phyloP scores from a whole-genome alignment of 805 yeast species.

The Brettanomyces sp. region DNA sequence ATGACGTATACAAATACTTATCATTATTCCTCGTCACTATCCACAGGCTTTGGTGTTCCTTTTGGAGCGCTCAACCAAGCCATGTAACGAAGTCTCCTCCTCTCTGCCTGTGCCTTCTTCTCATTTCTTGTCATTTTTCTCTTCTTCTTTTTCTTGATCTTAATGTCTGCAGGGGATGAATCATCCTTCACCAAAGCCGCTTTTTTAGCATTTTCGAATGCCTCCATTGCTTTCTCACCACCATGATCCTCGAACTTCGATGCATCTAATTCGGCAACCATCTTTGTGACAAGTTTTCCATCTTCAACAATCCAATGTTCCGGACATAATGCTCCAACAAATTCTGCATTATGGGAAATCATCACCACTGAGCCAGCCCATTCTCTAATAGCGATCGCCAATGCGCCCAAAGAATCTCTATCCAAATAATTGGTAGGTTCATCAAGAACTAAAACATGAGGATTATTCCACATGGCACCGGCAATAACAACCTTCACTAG shows the following conservation, averaged over 20 bases:
- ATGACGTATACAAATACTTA: background rate
- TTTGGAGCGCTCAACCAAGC: slow-evolving; percentile 95
- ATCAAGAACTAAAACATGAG: slow-evolving; percentile 90
- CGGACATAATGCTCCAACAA: slow-evolving; percentile 94
- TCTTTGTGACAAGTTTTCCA: slow-evolving; percentile 81
- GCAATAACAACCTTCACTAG: slow-evolving; percentile 97
- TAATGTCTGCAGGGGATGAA: slow-evolving; percentile 92
- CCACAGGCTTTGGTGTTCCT: slow-evolving; percentile 93
- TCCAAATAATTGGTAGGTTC: slow-evolving; percentile 98
- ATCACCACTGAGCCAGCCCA: slow-evolving; percentile 98
- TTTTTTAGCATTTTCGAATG: slow-evolving; percentile 35
- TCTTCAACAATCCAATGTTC: slow-evolving; percentile 97
- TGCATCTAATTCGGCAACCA: slow-evolving; percentile 64
- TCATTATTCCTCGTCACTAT: slow-evolving; percentile 84
- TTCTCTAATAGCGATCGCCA: slow-evolving; percentile 95
- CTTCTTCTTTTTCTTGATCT: slow-evolving; percentile 75
- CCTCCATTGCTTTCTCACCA: slow-evolving; percentile 36
- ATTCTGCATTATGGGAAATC: slow-evolving; percentile 96
- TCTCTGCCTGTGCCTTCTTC: slow-evolving; percentile 80
- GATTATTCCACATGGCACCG: slow-evolving; percentile 99
- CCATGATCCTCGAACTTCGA: slow-evolving; percentile 79
- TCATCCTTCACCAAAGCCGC: slow-evolving; percentile 46
- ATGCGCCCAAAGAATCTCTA: slow-evolving; percentile 95
- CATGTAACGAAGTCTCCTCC: slow-evolving; percentile 88
- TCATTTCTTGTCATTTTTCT: slow-evolving; percentile 97